A percentile compares a stretch with the other conserved stretches of the same genome.
Conservation (phyloP, 768 basidiomycete species). For the Pholiota conissans region DNA sequence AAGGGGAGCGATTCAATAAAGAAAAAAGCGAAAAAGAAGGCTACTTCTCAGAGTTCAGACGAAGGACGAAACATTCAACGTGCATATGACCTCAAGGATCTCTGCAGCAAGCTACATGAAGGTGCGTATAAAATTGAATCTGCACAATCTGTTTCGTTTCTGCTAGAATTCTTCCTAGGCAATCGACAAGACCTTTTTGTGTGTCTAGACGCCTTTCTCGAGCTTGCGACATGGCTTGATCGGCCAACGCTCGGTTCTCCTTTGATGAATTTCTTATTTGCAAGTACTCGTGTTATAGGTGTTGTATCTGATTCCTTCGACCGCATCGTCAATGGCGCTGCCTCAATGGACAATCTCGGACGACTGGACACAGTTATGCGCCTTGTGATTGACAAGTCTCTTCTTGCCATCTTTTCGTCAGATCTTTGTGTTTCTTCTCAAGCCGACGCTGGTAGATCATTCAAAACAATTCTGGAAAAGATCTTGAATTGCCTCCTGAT, state of each 20-base stretch:
- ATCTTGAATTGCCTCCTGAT: conserved; percentile 5
- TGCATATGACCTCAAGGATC: not conserved
- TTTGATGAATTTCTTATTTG: conserved; percentile 25
- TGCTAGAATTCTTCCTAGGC: not conserved
- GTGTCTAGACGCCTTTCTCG: conserved; percentile 29
- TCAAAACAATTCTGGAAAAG: not conserved
- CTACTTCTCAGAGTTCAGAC: not conserved
- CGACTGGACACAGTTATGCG: conserved; percentile 6
- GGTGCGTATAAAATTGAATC: not conserved
- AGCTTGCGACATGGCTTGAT: conserved; percentile 22
- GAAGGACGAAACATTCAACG: not conserved
- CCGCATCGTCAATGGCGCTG: conserved; percentile 5
- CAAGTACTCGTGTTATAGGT: conserved; percentile 29
- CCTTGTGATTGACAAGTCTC: not conserved
- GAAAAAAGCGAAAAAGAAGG: not conserved
- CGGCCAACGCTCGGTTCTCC: conserved; percentile 23
- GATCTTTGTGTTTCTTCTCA: not conserved
- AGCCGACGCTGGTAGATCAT: not conserved
- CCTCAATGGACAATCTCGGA: conserved; percentile 21
- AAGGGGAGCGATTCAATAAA: not conserved
- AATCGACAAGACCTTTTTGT: conserved; percentile 16
- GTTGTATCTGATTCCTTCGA: conserved; percentile 20
- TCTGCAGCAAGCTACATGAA: not conserved
- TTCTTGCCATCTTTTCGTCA: not conserved
- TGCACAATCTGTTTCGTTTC: not conserved